A percentile compares a stretch with the other conserved stretches of the same genome.
phyloP scores from a whole-genome alignment of 306 rosid genomes.

The Begonia loranthoides region DNA sequence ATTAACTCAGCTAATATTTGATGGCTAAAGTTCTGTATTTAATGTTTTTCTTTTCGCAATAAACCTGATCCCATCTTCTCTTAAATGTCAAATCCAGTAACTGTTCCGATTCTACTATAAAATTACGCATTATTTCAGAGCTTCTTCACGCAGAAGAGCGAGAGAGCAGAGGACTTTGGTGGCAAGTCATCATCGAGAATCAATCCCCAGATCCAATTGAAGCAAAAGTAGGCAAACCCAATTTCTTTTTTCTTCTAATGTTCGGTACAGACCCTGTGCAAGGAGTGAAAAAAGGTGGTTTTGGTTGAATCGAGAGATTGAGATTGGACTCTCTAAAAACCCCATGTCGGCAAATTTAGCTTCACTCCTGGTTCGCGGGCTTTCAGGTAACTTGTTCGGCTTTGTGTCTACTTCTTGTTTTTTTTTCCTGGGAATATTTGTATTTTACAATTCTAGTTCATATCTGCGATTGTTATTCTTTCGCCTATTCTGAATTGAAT shows the following conservation, averaged over 20 bases:
- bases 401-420: not conserved
- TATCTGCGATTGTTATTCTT: no score
- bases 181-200: conserved; percentile 18
- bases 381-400: conserved; percentile 21
- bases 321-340: conserved; percentile 4
- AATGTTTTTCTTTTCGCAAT: no score
- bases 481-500: not conserved
- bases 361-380: conserved; percentile 9
- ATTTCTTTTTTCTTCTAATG: not conserved
- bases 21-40: no score
- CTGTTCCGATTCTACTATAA: no score
- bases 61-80: no score
- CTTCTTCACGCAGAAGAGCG: not conserved
- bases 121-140: not conserved
- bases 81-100: no score
- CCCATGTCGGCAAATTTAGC: conserved; percentile 23
- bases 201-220: conserved; percentile 25
- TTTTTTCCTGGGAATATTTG: not conserved
- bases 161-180: conserved; percentile 13
- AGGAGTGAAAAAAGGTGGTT: not conserved
- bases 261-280: not conserved
- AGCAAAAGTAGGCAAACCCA: conserved; percentile 7
- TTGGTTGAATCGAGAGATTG: not conserved
- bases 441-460: no score
- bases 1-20: no score